Evolutionary conservation across 352 stramenopile genomes (phyloP).

Genomic region (Phytophthora europaea): DNA sequence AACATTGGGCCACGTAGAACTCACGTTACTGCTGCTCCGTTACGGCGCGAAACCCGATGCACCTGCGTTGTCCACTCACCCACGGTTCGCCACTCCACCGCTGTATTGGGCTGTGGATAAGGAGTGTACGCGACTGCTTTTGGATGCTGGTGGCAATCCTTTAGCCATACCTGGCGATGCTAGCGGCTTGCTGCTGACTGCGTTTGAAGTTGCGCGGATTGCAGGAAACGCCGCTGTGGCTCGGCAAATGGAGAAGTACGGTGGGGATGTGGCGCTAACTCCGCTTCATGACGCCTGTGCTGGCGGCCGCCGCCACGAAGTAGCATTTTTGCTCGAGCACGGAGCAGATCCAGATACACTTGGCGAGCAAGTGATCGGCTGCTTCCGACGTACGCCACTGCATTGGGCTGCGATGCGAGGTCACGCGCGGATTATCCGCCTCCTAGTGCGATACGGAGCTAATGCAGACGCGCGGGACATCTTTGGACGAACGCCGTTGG

Average conservation of each 20-base stretch:
- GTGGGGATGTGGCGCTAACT: constrained; percentile 80
- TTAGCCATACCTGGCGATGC: constrained; percentile 49
- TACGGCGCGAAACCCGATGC: constrained; percentile 73
- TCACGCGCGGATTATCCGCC: constrained; percentile 59
- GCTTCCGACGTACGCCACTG: constrained; percentile 75
- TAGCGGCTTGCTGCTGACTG: constrained; percentile 55
- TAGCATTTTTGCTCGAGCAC: constrained; percentile 77
- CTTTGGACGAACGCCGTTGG: constrained; percentile 75
- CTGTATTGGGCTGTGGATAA: constrained; percentile 81
- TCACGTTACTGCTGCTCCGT: constrained; percentile 71
- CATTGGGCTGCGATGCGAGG: constrained; percentile 88
- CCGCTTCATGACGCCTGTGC: constrained; percentile 79
- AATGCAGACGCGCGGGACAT: constrained; percentile 68
- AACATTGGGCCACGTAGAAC: constrained; percentile 73
- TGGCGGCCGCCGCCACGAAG: constrained; percentile 60
- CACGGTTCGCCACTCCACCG: constrained; percentile 68
- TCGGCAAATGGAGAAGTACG: constrained; percentile 81
- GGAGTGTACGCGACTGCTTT: constrained; percentile 69
- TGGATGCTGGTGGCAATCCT: constrained; percentile 79
- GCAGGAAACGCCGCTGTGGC: constrained; percentile 73
- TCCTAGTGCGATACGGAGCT: constrained; percentile 72
- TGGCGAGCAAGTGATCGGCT: constrained; percentile 76
- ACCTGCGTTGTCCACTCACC: constrained; percentile 56
- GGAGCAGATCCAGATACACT: constrained; percentile 71
- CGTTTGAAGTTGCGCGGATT: constrained; percentile 78